phyloP scores from a whole-genome alignment of 2,329 filamentous ascomycete genomes.

The Ophiosphaerella herpotricha region DNA sequence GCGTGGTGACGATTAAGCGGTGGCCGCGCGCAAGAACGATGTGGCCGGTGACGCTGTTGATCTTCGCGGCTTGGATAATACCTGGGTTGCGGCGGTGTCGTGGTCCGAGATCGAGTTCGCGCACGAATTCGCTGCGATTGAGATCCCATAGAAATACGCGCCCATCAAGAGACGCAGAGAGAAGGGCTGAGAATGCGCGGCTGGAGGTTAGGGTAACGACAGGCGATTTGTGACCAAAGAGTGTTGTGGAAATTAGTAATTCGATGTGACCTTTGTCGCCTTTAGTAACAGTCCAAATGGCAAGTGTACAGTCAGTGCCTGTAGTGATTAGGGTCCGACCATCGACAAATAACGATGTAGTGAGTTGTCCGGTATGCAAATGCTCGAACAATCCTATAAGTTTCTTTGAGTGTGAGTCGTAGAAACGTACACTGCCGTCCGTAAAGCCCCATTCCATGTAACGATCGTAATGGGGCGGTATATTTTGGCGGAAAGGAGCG shows the following conservation, averaged over 20 bases:
- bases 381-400: conserved; percentile 90
- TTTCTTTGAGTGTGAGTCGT: conserved; percentile 80
- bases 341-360: conserved; percentile 81
- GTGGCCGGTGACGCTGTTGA: conserved; percentile 90
- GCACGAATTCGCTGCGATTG: conserved; percentile 85
- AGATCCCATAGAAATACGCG: conserved; percentile 91
- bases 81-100: conserved; percentile 27
- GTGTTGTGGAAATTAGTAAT: conserved; percentile 73
- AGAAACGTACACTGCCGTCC: conserved; percentile 91
- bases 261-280: conserved; percentile 70
- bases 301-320: conserved; percentile 89
- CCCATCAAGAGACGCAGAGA: conserved; percentile 82
- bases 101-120: conserved; percentile 62
- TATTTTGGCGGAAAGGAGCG: conserved; percentile 81
- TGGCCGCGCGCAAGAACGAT: conserved; percentile 82
- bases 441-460: conserved; percentile 96
- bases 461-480: conserved; percentile 84
- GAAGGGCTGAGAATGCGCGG: conserved; percentile 83
- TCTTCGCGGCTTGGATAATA: conserved; percentile 70
- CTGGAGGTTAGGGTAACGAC: conserved; percentile 84
- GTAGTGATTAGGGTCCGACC: conserved; percentile 89
- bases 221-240: conserved; percentile 88
- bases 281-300: conserved; percentile 75
- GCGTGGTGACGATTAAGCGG: conserved; percentile 76
- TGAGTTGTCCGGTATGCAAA: conserved; percentile 87